phyloP scores from a whole-genome alignment of 1,139 yeast species.

The Blastobotrys raffinosifermentans region DNA sequence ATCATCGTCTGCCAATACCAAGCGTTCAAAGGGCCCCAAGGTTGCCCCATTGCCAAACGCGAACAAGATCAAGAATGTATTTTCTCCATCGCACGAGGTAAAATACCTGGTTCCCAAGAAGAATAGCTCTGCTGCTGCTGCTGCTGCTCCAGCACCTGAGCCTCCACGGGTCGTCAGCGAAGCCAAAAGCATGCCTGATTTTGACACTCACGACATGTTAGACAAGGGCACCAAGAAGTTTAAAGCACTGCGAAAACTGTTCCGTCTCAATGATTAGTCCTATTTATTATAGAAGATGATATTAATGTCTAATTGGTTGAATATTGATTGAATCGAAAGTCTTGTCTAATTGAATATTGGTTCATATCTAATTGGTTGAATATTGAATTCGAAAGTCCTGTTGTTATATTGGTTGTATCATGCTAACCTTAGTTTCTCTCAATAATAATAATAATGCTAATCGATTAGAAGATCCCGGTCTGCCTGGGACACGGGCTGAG shows the following conservation, averaged over 20 bases:
- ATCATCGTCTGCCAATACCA: neutral
- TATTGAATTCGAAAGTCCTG: no score
- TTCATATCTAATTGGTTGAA: no score
- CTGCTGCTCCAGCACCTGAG: no score
- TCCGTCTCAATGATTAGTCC: conserved; percentile 21
- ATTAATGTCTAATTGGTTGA: no score
- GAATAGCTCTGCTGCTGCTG: no score
- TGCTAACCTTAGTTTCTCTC: neutral
- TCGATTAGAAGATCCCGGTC: conserved; percentile 37
- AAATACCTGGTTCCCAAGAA: conserved; percentile 22
- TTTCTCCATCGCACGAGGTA: conserved; percentile 29
- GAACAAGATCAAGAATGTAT: conserved; percentile 22
- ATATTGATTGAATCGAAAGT: no score
- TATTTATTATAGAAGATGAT: no score
- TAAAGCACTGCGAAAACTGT: conserved; percentile 25
- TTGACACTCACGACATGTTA: neutral
- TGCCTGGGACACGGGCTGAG: conserved; percentile 28
- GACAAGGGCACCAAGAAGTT: conserved; percentile 19
- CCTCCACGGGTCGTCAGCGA: neutral
- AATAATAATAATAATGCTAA: conserved; percentile 9
- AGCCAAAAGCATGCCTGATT: neutral
- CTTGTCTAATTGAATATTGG: no score
- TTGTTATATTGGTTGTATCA: no score
- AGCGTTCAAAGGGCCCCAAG: conserved; percentile 2
- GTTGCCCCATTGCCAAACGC: conserved; percentile 2